Evolutionary conservation across 2,329 filamentous ascomycete species (phyloP), one percentile per base, ranked within the genome.

Genomic region (Penicillium sp.): DNA sequence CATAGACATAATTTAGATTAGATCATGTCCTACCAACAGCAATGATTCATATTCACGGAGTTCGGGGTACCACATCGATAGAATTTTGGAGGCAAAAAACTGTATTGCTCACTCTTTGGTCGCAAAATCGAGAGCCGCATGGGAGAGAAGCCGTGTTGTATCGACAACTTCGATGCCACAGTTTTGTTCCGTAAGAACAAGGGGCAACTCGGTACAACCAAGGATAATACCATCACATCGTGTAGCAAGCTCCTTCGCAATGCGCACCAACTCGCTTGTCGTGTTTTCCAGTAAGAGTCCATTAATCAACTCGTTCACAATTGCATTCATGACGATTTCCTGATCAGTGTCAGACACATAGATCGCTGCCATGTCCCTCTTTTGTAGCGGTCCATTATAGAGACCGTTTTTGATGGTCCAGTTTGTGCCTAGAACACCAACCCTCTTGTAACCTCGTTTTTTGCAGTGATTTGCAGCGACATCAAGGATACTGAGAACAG

Each of bases 141-240:
- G 58, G 2, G 53, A 47, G 19, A 59, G 44, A 21, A 54, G 38
- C 2, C 48, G 43, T n/a, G 51, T 62, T 15, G 50, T 61, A 21
- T 58, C 55, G 17, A 60, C 58, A 9, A 49, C 38, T 15, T 50
- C 53, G 10, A 47, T 50, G 15, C 47, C 29, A 23, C 58, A 60
- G n/a, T 54, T 58, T n/a, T 58, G 33, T 41, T 58, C 58, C 4
- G 33, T 43, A 3, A 60, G 38, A 31, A 58, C 9, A 19, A 60
- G 58, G 2, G 58, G 55, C 27, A 60, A 27, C 44, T 60, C 58
- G 8, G 54, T 57, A 19, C 54, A 60, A 12, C 54, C 49, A 25
- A 60, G 45, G 21, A 60, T 42, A 27, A 58, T 51, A 27, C 45
- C 55, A 53, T 60, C 58, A 35, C 58, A 60, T 10, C 44, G 25